Evolutionary conservation across 352 stramenopile genomes (phyloP), one percentile per base, ranked within the genome.

Genomic region (Globisporangium yorkense): DNA sequence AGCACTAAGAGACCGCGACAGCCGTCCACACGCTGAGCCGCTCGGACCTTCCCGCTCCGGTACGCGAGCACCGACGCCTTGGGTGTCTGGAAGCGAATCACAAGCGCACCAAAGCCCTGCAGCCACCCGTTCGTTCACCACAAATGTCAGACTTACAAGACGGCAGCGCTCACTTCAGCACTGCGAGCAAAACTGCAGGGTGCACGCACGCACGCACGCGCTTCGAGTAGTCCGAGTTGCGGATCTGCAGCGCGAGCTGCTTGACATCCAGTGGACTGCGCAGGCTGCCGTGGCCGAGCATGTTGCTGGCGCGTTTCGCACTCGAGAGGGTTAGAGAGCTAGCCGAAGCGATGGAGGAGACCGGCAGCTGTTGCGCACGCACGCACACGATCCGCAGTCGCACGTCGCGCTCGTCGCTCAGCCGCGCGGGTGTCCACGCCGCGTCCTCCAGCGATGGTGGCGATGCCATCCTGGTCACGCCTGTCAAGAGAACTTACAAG

Each of bases 171-270:
- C 13, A 15, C 8, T 2, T 35, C 31, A 9, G 31, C 31, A 2
- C 31, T n/a, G n/a, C n/a, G n/a, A n/a, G n/a, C n/a, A n/a, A n/a
- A 35, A 35, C 31, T 35, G 31, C 4, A 35, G 31, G 2, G 0
- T 7, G 45, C 20, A 2, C 7, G 24, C 13, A 8, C 45, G 16
- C n/a, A 31, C 62, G 4, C 63, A 89, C 78, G 47, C 77, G 70
- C 21, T 70, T 77, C 13, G 73, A 67, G 65, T 89, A 91, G 66
- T 87, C 77, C 1, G 81, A 73, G 62, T 91, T 89, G 53, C 81
- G 81, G 50, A 89, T 77, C 35, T 83, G 68, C 54, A 88, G 60
- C 41, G 78, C 81, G 48, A 91, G 71, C 37, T 74, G 67, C 62
- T 88, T 74, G 58, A 86, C 59, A 61, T 91, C 79, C 35, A 91